Percentiles rank a stretch among this genome's conserved stretches.
Conservation (phyloP, 225 moss, liverwort and hornwort species). For the Physcomitrium patens region DNA sequence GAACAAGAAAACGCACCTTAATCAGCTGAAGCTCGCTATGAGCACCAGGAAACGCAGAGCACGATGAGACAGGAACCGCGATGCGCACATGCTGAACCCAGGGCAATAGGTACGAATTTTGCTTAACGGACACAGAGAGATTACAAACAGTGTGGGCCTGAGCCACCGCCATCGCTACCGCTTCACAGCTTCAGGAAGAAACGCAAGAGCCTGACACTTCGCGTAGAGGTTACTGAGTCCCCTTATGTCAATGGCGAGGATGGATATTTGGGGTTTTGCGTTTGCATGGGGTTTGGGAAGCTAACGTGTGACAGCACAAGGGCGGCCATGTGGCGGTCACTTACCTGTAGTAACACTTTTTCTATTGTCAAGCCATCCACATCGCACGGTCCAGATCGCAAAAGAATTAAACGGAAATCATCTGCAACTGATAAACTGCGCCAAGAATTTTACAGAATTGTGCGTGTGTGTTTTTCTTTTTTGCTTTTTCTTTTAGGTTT, state of each 20-base stretch:
- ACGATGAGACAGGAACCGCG: constrained; percentile 11
- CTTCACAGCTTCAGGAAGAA: background rate
- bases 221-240: background rate
- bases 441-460: too few relatives aligned
- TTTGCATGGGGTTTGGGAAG: constrained; percentile 10
- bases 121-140: constrained; percentile 1
- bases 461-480: too few relatives aligned
- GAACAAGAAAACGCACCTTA: background rate
- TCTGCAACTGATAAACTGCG: too few relatives aligned
- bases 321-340: constrained; percentile 31
- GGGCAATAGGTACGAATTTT: background rate
- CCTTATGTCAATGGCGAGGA: background rate
- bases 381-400: too few relatives aligned
- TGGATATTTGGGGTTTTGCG: constrained; percentile 25
- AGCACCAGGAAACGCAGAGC: constrained; percentile 16
- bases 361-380: too few relatives aligned
- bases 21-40: constrained; percentile 16
- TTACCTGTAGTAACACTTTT: background rate
- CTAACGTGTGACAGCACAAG: constrained; percentile 36
- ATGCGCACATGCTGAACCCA: constrained; percentile 24
- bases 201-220: too few relatives aligned
- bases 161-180: constrained; percentile 53
- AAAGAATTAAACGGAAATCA: too few relatives aligned
- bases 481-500: too few relatives aligned
- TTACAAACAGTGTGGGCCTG: constrained; percentile 24